Conservation (phyloP, 2,329 filamentous ascomycete species). For the Exophiala xenobiotica region DNA sequence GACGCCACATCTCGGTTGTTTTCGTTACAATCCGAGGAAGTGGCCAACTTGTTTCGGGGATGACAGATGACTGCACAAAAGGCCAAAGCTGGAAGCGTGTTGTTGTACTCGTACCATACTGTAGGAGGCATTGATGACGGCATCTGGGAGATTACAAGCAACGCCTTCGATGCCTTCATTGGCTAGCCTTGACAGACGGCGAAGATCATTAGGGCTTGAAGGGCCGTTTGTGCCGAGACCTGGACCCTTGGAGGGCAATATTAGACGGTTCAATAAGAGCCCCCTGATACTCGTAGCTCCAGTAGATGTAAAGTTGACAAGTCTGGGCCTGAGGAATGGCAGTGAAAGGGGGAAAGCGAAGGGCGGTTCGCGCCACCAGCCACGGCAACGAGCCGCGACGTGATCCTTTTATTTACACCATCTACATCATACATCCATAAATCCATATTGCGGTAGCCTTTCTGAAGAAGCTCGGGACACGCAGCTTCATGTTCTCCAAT, state of each 20-base stretch:
- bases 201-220: not conserved
- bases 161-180: not conserved
- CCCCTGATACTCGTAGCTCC: not conserved
- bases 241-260: too few relatives aligned
- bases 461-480: not conserved
- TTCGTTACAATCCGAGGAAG: not conserved
- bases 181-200: not conserved
- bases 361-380: not conserved
- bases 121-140: constrained; percentile 14
- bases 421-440: not conserved
- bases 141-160: constrained; percentile 5
- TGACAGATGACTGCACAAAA: not conserved
- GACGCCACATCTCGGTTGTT: constrained; percentile 17
- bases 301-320: too few relatives aligned
- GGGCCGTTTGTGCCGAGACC: too few relatives aligned
- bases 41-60: not conserved
- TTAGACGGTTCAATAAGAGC: too few relatives aligned
- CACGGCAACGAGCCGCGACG: not conserved
- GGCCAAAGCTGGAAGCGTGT: too few relatives aligned
- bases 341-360: not conserved
- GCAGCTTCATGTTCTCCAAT: not conserved
- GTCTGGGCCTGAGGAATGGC: too few relatives aligned
- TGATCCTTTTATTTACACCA: not conserved
- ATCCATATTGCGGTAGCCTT: not conserved
- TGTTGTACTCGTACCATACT: not conserved